phyloP scores from a whole-genome alignment of 2,329 filamentous ascomycete genomes.

The Cryphonectria radicalis region DNA sequence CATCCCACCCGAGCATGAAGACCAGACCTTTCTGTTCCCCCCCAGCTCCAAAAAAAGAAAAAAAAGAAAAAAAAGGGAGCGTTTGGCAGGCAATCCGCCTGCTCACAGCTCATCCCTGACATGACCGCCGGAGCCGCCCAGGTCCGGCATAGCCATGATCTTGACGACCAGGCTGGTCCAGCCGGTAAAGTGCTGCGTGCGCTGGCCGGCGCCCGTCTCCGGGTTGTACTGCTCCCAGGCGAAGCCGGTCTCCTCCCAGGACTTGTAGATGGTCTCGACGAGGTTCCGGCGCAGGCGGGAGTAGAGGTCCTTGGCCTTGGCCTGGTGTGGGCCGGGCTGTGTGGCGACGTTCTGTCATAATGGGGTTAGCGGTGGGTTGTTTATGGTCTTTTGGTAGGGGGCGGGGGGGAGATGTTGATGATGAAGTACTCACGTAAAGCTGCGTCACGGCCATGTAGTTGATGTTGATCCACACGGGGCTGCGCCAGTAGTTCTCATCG shows the following conservation, averaged over 20 bases:
- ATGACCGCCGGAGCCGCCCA: conserved; percentile 43
- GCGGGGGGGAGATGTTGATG: neutral
- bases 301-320: conserved; percentile 75
- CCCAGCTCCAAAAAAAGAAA: neutral
- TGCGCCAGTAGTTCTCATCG: conserved; percentile 95
- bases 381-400: neutral
- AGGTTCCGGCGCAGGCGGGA: conserved; percentile 78
- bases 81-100: neutral
- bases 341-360: conserved; percentile 63
- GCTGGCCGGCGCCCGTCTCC: conserved; percentile 88
- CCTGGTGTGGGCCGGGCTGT: conserved; percentile 68
- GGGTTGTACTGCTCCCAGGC: conserved; percentile 99
- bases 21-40: conserved; percentile 3
- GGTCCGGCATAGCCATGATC: conserved; percentile 91
- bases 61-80: neutral
- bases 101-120: conserved; percentile 53
- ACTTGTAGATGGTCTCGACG: conserved; percentile 83
- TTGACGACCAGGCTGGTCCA: conserved; percentile 99
- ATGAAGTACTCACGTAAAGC: conserved; percentile 66
- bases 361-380: conserved; percentile 14
- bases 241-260: conserved; percentile 91
- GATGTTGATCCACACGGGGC: conserved; percentile 93
- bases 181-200: conserved; percentile 96
- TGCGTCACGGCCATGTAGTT: conserved; percentile 86
- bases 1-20: neutral